phyloP scores from a whole-genome alignment of 2,329 filamentous ascomycete genomes.

The Alternaria atra region DNA sequence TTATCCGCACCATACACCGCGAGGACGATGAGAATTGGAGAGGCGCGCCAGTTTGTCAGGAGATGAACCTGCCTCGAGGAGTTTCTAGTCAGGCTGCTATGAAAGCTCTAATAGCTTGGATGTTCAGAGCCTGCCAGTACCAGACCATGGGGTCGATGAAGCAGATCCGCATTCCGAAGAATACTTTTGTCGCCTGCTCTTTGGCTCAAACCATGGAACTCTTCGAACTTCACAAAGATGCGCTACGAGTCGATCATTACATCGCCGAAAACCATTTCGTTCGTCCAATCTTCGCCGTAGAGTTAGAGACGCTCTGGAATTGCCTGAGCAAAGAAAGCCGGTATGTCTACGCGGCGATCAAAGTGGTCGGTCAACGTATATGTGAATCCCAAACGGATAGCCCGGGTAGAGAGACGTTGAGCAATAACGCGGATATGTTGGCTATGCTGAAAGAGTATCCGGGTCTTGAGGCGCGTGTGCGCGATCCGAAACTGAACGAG shows the following conservation, averaged over 20 bases:
- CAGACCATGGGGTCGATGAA: constrained; percentile 20
- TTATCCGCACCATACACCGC: constrained; percentile 23
- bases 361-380: constrained; percentile 13
- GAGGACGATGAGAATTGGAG: constrained; percentile 17
- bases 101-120: constrained; percentile 33
- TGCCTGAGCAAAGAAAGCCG: constrained; percentile 26
- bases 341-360: constrained; percentile 32
- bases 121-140: constrained; percentile 30
- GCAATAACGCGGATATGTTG: constrained; percentile 12
- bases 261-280: constrained; percentile 23
- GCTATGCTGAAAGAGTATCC: constrained; percentile 14
- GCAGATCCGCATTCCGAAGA: constrained; percentile 25
- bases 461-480: constrained; percentile 15
- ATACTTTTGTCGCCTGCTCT: constrained; percentile 32
- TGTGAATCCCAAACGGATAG: constrained; percentile 1
- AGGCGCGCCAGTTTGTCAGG: constrained; percentile 14
- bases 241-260: constrained; percentile 23
- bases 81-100: constrained; percentile 21
- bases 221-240: constrained; percentile 31
- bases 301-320: constrained; percentile 33
- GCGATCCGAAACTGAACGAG: constrained; percentile 22
- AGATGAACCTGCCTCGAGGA: constrained; percentile 22
- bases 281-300: constrained; percentile 24
- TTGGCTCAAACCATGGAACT: constrained; percentile 29
- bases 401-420: neutral